phyloP scores from a whole-genome alignment of 2,329 filamentous ascomycete genomes.

The Sporothrix variecibatus region DNA sequence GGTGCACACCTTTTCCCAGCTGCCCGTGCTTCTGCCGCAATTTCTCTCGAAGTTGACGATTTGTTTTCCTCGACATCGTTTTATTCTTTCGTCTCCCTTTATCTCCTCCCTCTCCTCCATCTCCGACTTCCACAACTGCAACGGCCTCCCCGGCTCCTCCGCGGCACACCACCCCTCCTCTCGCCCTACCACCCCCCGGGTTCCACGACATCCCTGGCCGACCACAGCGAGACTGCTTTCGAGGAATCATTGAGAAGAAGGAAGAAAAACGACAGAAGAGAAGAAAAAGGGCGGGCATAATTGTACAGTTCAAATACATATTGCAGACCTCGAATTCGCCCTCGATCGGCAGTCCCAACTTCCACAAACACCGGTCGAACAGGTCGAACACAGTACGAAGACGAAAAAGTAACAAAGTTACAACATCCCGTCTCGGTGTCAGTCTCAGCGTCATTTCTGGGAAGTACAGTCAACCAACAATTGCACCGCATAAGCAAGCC shows the following conservation, averaged over 20 bases:
- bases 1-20: not conserved
- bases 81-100: not conserved
- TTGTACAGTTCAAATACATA: not conserved
- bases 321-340: not conserved
- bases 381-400: not conserved
- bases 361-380: not conserved
- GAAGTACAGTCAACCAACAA: not conserved
- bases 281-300: not conserved
- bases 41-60: not conserved
- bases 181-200: not conserved
- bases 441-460: not conserved
- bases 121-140: not conserved
- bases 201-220: conserved; percentile 12
- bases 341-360: not conserved
- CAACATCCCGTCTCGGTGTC: not conserved
- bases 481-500: not conserved
- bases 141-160: not conserved
- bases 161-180: not conserved
- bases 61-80: not conserved
- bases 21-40: conserved; percentile 14
- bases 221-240: not conserved
- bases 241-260: not conserved
- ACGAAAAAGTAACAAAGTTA: not conserved
- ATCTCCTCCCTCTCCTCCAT: not conserved
- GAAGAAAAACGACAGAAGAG: not conserved